Conservation (phyloP, 345 rosid species). For the Eutrema japonicum region DNA sequence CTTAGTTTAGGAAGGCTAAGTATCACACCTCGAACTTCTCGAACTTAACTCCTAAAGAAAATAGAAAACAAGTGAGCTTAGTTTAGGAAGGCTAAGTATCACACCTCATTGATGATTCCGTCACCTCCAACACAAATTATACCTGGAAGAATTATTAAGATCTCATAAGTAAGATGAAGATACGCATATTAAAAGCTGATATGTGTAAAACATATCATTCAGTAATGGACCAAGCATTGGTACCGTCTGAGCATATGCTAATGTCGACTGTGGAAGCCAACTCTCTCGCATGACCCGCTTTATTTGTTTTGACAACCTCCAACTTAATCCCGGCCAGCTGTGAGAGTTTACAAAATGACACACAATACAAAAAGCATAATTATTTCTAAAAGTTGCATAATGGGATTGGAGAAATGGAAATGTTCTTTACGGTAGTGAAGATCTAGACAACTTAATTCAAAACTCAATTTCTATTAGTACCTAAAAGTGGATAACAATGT, state of each 20-base stretch:
- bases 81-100: slow-evolving; percentile 39
- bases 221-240: slow-evolving; percentile 31
- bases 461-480: slow-evolving; percentile 17
- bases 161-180: slow-evolving; percentile 35
- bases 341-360: slow-evolving; percentile 42
- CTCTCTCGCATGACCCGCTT: slow-evolving; percentile 89
- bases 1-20: too few relatives aligned
- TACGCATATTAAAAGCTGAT: slow-evolving; percentile 14
- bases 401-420: not conserved
- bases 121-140: slow-evolving; percentile 98
- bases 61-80: slow-evolving; percentile 5
- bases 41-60: slow-evolving; percentile 19
- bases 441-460: slow-evolving; percentile 7
- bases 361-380: not conserved
- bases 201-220: slow-evolving; percentile 21
- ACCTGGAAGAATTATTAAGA: slow-evolving; percentile 55
- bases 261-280: slow-evolving; percentile 88
- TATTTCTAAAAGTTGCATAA: slow-evolving; percentile 12
- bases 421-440: not conserved
- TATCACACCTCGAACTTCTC: not conserved
- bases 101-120: slow-evolving; percentile 96
- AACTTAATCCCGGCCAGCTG: slow-evolving; percentile 96
- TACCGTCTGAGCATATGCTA: slow-evolving; percentile 93
- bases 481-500: slow-evolving; percentile 1
- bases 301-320: slow-evolving; percentile 91